Evolutionary conservation across 768 basidiomycete genomes (phyloP), one percentile per base, ranked within the genome.

Genomic region (Trametes cingulata): DNA sequence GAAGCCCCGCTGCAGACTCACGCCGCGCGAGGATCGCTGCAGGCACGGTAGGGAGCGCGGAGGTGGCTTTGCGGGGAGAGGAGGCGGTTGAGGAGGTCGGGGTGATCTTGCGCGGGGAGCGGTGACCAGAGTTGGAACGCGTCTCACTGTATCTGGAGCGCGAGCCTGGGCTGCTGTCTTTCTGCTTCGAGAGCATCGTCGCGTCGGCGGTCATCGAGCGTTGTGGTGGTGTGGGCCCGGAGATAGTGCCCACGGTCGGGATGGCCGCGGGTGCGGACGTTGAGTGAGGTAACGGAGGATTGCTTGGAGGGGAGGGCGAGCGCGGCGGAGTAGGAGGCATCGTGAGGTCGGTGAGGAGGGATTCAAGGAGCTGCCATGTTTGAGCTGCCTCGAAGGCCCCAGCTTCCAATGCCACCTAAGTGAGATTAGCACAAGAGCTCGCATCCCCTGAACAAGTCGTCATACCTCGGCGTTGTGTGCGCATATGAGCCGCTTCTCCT

Each of bases 341-440:
- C 60, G 80, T 62, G 47, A 83, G 69, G 52, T 86, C 78, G 0
- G 75, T 74, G 19, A 91, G 72, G 3, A 86, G 77, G 15, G 84
- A 83, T 13, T 76, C 80, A 19, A 93, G 71, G 1, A 93, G 72
- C 9, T 83, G 64, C 91, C 91, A 93, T 2, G 78, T 77, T 65
- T 90, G 87, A 1, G 85, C 85, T 3, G 82, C 81, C 4, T 80
- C 75, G 25, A 77, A 67, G 58, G 83, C 80, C 20, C 84, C 84
- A 9, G 77, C 85, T 55, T 82, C 74, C n/a, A 83, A 70, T 7
- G 91, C 90, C 33, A 67, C 58, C 71, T 70, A 41, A 13, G 17
- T 24, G 12, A 15, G 22, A 39, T 63, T 36, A 60, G 62, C 29
- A 25, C 33, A 36, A 5, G 3, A 47, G 14, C 13, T 13, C 6